phyloP scores from a whole-genome alignment of 2,329 filamentous ascomycete genomes.

The Diaporthe eres region DNA sequence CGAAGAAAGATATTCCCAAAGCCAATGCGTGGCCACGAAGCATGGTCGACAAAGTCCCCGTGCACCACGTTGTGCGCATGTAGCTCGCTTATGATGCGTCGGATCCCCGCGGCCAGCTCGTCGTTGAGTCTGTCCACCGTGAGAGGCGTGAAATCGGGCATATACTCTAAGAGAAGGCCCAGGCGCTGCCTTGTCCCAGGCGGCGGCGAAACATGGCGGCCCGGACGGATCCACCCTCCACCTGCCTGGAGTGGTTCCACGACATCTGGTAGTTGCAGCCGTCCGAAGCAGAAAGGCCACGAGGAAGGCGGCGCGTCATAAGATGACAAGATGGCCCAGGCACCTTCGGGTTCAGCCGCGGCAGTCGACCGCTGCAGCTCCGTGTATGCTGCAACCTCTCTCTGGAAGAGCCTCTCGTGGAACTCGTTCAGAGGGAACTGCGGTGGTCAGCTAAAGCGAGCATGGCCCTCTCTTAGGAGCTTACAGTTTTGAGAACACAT shows the following conservation, averaged over 20 bases:
- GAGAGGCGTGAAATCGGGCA: not conserved
- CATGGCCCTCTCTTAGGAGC: accelerated
- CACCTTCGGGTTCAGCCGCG: not conserved
- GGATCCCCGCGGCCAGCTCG: not conserved
- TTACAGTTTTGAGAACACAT: not conserved
- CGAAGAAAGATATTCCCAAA: not conserved
- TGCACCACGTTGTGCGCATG: not conserved
- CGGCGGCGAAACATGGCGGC: not conserved
- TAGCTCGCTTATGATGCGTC: not conserved
- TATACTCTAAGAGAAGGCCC: not conserved
- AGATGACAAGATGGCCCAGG: not conserved
- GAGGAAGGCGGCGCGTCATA: not conserved
- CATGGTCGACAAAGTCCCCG: not conserved
- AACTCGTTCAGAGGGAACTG: not conserved
- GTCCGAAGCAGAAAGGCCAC: not conserved
- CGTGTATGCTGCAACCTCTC: not conserved
- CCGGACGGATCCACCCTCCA: not conserved
- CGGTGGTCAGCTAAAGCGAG: not conserved
- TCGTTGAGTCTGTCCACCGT: not conserved
- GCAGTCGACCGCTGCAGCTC: not conserved
- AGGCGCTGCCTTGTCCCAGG: not conserved
- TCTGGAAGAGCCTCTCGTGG: not conserved
- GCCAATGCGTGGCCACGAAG: not conserved
- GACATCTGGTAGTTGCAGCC: not conserved
- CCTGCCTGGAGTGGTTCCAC: not conserved